Conservation (phyloP, 441 rosid species). For the Adansonia gregorii region DNA sequence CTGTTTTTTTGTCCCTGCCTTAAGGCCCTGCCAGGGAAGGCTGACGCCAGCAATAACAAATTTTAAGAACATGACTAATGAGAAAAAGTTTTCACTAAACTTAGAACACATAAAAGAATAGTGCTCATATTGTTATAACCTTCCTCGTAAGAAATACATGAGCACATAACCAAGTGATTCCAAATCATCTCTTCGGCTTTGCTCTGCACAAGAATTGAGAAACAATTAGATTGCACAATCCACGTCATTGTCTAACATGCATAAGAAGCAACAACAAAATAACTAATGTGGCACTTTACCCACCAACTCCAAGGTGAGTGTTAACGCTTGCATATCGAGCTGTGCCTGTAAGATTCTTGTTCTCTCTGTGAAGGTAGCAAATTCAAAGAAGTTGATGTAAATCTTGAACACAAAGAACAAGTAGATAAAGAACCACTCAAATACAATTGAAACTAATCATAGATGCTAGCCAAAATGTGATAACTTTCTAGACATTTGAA, state of each 20-base stretch:
- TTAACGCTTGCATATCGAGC: conserved; percentile 82
- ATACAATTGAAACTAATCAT: conserved; percentile 13
- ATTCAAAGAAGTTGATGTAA: neutral
- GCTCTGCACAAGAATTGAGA: conserved; percentile 21
- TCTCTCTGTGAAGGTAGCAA: conserved; percentile 48
- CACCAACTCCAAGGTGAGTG: conserved; percentile 80
- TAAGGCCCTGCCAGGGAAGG: conserved; percentile 82
- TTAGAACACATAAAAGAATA: conserved; percentile 4
- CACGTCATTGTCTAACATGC: neutral
- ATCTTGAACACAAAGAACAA: neutral
- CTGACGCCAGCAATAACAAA: conserved; percentile 42
- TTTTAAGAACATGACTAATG: neutral
- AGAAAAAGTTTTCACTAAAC: conserved; percentile 9
- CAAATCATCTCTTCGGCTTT: conserved; percentile 32
- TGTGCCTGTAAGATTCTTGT: conserved; percentile 76
- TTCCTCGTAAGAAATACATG: conserved; percentile 31
- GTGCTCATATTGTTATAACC: conserved; percentile 21
- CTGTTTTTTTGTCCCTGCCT: conserved; percentile 77
- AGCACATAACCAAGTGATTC: conserved; percentile 32
- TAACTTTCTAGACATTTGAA: neutral
- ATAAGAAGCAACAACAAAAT: neutral
- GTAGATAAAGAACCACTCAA: conserved; percentile 20
- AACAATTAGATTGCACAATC: conserved; percentile 7
- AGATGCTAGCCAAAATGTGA: neutral
- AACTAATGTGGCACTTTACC: conserved; percentile 36